Base-by-base conservation (phyloP, 2,329 filamentous ascomycete genomes). In the Alternaria rosae region DNA sequence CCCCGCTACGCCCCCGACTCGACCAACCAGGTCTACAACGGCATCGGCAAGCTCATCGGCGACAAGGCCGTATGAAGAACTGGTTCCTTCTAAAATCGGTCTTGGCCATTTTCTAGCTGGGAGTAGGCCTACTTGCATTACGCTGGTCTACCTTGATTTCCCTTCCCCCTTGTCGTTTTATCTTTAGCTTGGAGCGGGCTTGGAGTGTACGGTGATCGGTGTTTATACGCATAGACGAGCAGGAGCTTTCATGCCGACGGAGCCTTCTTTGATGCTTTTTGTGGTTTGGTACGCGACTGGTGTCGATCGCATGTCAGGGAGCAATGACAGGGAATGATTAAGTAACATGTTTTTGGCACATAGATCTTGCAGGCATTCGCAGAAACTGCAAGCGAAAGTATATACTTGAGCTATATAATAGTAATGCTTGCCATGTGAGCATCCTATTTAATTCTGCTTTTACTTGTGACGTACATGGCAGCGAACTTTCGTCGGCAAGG, bases 1-100 rank as follows among this genome's bases (percentile, higher is more conserved):
- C 79, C 80, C 28, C 71, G 67, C 42, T 77, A 78, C 55, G 77
- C 78, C 20, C 78, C 79, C 20, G 76, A 79, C 35, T 75, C 74
- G 43, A 73, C 72, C 47, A 73, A 73, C 54, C 75, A 77, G 64
- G 67, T 76, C 45, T 72, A 75, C 64, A 74, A 66, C 60, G 74
- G 74, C 45, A 70, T 79, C 54, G 76, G 76, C 61, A 76, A 72
- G 64, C 75, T 80, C 60, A 73, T 79, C 47, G 70, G 70, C 54
- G 69, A 71, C 64, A 71, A 72, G 64, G 66, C 66, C 43, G 63
- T 60, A 50, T 72, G 59, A 65, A 63, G 42, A n/a, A 30, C 23
- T 54, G 20, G 15, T 17, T 42, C 17, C 30, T 38, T 20, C 30
- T 38, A 25, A 57, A 38, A 43, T 28, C 25, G 25, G n/a, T 41